These are phyloP conservation scores for Ceratonia siliqua DNA, from an alignment of 306 rosid genomes.

Conservation along the genomic window DNA sequence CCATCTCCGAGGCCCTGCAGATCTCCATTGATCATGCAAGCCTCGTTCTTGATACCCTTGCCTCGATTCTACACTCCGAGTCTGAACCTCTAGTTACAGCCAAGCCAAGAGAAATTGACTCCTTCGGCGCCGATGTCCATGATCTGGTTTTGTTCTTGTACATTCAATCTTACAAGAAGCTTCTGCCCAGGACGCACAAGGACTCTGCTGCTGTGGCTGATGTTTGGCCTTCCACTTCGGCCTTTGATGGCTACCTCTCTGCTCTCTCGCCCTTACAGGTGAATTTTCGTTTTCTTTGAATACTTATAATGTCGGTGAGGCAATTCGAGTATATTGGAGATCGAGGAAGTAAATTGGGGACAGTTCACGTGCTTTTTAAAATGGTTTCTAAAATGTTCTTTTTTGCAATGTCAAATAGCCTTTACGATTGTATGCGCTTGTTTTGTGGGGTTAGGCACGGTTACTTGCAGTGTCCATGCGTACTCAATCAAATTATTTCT, in stretches of 20 bases:
- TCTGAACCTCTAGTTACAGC: constrained; percentile 70
- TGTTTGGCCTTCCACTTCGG: constrained; percentile 82
- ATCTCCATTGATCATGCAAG: constrained; percentile 80
- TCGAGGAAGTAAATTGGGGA: neutral
- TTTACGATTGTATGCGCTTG: neutral
- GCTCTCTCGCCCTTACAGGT: constrained; percentile 84
- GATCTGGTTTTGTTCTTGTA: constrained; percentile 67
- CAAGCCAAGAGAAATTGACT: constrained; percentile 47
- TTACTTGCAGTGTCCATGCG: neutral
- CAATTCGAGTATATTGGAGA: neutral
- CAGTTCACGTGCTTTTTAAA: neutral
- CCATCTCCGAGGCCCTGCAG: constrained; percentile 76
- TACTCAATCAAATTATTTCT: neutral
- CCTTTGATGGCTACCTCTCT: constrained; percentile 74
- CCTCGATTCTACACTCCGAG: constrained; percentile 71
- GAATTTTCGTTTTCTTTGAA: neutral
- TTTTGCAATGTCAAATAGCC: neutral
- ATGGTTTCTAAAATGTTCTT: neutral
- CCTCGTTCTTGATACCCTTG: constrained; percentile 78
- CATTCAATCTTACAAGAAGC: constrained; percentile 71
- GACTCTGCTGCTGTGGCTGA: constrained; percentile 79
- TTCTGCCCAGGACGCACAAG: constrained; percentile 72
- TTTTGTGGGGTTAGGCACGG: neutral
- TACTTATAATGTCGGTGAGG: constrained; percentile 2
- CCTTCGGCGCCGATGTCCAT: constrained; percentile 54